Percentiles rank a stretch among this genome's conserved stretches.
These are phyloP conservation scores for Telfairia occidentalis DNA, from an alignment of 331 rosid species.

Conservation along the genomic window DNA sequence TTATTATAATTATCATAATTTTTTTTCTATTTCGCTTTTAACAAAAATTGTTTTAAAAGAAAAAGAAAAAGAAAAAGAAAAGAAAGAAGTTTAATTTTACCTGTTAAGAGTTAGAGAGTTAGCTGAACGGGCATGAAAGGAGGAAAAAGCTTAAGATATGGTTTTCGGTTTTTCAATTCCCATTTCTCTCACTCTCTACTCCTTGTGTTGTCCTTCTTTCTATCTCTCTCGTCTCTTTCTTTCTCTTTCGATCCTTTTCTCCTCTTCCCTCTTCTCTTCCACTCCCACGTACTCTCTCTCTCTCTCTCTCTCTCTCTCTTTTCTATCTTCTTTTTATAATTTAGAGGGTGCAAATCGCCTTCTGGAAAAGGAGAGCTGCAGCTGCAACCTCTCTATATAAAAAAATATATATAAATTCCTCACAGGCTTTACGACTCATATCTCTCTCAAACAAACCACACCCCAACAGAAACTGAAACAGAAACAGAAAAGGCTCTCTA, in stretches of 20 bases:
- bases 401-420: neutral
- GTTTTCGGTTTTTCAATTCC: neutral
- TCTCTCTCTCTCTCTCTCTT: neutral
- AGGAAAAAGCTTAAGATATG: no score
- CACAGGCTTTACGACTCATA: neutral
- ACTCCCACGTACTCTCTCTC: no score
- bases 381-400: neutral
- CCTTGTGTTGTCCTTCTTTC: neutral
- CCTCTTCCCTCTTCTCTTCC: no score
- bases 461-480: neutral
- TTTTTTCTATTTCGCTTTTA: neutral
- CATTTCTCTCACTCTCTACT: neutral
- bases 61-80: neutral
- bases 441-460: slow-evolving; percentile 1
- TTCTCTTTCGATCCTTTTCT: no score
- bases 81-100: no score
- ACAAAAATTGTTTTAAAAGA: neutral
- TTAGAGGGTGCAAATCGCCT: slow-evolving; percentile 5
- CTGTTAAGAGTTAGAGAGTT: no score
- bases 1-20: neutral
- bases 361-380: slow-evolving; percentile 7
- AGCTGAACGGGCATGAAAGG: no score
- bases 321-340: neutral
- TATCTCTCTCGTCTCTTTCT: slow-evolving; percentile 12
- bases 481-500: neutral